Evolutionary conservation across 768 basidiomycete genomes (phyloP).

Genomic region (Auriscalpium microsporum): DNA sequence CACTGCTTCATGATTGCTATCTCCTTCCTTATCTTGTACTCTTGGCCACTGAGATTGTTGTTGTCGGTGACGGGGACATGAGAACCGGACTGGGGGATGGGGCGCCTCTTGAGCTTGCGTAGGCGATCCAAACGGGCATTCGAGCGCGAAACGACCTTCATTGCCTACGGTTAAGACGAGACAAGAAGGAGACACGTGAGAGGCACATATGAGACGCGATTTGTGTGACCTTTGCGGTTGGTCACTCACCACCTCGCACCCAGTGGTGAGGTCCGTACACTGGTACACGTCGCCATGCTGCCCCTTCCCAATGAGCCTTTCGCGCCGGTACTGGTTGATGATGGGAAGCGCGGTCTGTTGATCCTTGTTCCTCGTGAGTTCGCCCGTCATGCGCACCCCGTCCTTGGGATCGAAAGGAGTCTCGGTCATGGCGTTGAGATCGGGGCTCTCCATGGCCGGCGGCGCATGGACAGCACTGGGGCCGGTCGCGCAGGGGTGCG

Average conservation of each 20-base stretch:
- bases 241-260: slow-evolving; percentile 36
- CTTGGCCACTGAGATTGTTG: slow-evolving; percentile 47
- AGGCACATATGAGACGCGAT: slow-evolving; percentile 5
- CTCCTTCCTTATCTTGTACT: slow-evolving; percentile 83
- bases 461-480: slow-evolving; percentile 2
- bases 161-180: slow-evolving; percentile 41
- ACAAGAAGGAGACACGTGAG: slow-evolving; percentile 1
- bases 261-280: slow-evolving; percentile 42
- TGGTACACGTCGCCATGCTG: slow-evolving; percentile 88
- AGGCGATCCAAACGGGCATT: slow-evolving; percentile 65
- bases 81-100: slow-evolving; percentile 33
- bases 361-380: slow-evolving; percentile 25
- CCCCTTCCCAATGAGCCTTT: slow-evolving; percentile 72
- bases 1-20: slow-evolving; percentile 99
- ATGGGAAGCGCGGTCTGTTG: slow-evolving; percentile 33
- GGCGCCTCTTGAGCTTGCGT: slow-evolving; percentile 33
- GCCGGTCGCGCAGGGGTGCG: neutral
- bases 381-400: slow-evolving; percentile 14
- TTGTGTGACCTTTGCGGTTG: slow-evolving; percentile 20
- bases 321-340: slow-evolving; percentile 83
- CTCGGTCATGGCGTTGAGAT: slow-evolving; percentile 11
- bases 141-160: slow-evolving; percentile 69
- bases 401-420: slow-evolving; percentile 13
- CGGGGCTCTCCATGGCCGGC: slow-evolving; percentile 10
- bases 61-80: slow-evolving; percentile 58